A percentile compares a stretch with the other conserved stretches of the same genome.
These are phyloP conservation scores for Globisporangium spinosum DNA, from an alignment of 352 stramenopile genomes.

Conservation along the genomic window DNA sequence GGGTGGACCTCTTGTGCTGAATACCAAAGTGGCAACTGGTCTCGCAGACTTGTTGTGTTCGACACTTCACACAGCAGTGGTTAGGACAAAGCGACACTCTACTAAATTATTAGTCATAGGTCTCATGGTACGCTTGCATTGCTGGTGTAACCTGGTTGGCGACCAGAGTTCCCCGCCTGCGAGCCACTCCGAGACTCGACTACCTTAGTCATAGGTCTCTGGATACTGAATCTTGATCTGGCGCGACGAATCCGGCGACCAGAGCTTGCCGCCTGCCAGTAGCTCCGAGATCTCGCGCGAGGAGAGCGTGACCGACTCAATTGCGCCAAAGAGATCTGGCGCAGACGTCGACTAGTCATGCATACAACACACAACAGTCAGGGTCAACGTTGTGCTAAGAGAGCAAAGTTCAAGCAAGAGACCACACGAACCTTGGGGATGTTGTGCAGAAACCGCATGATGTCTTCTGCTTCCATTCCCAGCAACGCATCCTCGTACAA, in stretches of 20 bases:
- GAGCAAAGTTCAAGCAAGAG: background rate
- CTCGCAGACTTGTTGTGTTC: too few species aligned
- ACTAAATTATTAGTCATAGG: too few species aligned
- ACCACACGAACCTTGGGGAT: slow-evolving; percentile 44
- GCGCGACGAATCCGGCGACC: slow-evolving; percentile 67
- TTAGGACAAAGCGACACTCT: too few species aligned
- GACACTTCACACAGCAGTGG: too few species aligned
- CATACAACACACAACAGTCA: background rate
- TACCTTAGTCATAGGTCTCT: slow-evolving; percentile 65
- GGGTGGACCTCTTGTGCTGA: too few species aligned
- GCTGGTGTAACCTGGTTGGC: too few species aligned
- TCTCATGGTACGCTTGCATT: too few species aligned
- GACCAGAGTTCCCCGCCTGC: too few species aligned
- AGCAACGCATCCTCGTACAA: slow-evolving; percentile 73
- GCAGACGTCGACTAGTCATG: slow-evolving; percentile 43
- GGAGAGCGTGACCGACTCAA: slow-evolving; percentile 64
- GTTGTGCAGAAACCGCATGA: slow-evolving; percentile 81
- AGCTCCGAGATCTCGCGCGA: slow-evolving; percentile 66
- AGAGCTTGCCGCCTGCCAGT: slow-evolving; percentile 62
- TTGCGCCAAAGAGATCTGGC: slow-evolving; percentile 58
- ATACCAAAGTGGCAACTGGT: too few species aligned
- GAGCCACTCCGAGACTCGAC: background rate
- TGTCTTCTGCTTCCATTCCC: slow-evolving; percentile 65
- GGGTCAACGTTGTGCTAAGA: background rate
- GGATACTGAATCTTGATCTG: slow-evolving; percentile 67